Base-by-base conservation (phyloP, 2,329 filamentous ascomycete species). In the Sclerotinia spermophila region DNA sequence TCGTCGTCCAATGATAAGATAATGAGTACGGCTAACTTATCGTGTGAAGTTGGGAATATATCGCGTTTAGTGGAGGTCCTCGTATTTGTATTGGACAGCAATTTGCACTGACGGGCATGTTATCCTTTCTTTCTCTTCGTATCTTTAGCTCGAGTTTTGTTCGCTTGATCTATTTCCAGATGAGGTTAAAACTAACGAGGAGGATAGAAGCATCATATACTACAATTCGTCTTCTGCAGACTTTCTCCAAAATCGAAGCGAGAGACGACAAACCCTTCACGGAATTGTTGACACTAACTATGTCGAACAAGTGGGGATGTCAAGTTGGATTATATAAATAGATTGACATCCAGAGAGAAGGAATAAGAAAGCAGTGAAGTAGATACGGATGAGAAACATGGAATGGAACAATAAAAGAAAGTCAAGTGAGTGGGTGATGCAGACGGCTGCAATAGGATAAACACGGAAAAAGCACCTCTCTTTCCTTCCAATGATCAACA, bases 11-110 rank as follows among this genome's bases (percentile, higher is more conserved):
- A n/a, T 3, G 15, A 51, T 13, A 40, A 10, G n/a, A 58, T 21
- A 15, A 60, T 8, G 38, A 17, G 17, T 3, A 11, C 17, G 7
- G 8, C 61, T 65, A 35, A 24, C 75, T 86, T 1, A 93, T 89
- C 0, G 74, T 87, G 0, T 78, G 77, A 56, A 81, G 86, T 48
- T 92, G 94, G 81, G 92, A 92, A 0, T 93, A 92, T 71, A 89
- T 92, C 55, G 90, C 90, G 0, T 96, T 96, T 77, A 91, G 89
- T 74, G 82, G 88, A 24, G 90, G 90, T 0, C 89, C 90, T 0
- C 81, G 90, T 4, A 86, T 89, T 0, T 93, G 90, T 71, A 90
- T 96, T 1, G 93, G 92, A 74, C 80, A 64, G 75, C 76, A 74
- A 77, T 79, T 64, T 75, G 82, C 0, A 67, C 33, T 67, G 69